Percentiles rank a stretch among this genome's conserved stretches.
Conservation (phyloP, 169 alveolate species). For the Eimeria sp. region DNA sequence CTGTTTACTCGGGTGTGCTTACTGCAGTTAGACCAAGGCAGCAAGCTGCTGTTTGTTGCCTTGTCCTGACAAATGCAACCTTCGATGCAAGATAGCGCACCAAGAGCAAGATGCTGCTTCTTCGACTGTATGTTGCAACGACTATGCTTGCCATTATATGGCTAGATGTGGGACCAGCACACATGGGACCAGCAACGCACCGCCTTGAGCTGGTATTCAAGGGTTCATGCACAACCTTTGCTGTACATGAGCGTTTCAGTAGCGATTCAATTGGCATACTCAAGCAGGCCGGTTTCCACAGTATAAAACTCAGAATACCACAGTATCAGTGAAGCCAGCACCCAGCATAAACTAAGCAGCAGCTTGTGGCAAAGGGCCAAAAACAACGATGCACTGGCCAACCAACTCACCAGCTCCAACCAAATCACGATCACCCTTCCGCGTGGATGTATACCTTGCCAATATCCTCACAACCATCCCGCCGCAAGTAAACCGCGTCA, state of each 20-base stretch:
- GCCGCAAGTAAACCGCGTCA: neutral
- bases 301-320: no score
- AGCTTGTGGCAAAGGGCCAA: neutral
- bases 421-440: neutral
- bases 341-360: neutral
- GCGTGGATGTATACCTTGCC: neutral
- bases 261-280: neutral
- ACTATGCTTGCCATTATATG: neutral
- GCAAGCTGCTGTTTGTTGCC: no score
- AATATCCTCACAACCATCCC: neutral
- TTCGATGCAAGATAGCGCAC: no score
- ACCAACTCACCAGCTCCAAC: conserved; percentile 1
- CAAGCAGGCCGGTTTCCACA: no score
- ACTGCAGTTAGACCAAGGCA: no score
- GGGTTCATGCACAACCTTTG: neutral
- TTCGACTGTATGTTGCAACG: no score
- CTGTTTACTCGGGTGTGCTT: neutral
- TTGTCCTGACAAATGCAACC: no score
- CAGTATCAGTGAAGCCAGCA: neutral
- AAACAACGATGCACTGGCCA: neutral
- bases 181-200: neutral
- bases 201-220: neutral
- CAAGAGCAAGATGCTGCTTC: no score
- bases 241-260: neutral
- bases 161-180: no score